These are phyloP conservation scores for Astrocystis sublimbata DNA, from an alignment of 495 filamentous ascomycete species.

Conservation along the genomic window DNA sequence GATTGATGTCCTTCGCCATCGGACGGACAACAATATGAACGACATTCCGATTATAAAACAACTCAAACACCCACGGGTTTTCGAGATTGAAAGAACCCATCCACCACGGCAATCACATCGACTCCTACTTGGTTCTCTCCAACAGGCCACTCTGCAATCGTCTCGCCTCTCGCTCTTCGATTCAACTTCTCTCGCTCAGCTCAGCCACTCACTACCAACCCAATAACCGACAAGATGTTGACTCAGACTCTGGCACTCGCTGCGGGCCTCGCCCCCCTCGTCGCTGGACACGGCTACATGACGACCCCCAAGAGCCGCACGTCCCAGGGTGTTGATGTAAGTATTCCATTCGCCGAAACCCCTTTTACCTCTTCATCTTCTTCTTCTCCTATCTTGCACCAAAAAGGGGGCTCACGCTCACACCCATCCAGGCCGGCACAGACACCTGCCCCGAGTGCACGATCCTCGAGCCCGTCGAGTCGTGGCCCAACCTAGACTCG, in stretches of 20 bases:
- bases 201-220: background rate
- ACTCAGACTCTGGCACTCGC: conserved; percentile 16
- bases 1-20: no score
- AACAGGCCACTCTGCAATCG: no score
- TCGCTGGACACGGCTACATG: conserved; percentile 49
- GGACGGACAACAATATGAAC: no score
- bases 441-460: conserved; percentile 59
- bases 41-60: background rate
- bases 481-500: conserved; percentile 52
- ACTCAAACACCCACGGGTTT: background rate
- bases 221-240: conserved; percentile 22
- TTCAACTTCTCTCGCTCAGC: no score
- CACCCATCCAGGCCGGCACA: conserved; percentile 41
- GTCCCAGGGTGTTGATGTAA: conserved; percentile 49
- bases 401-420: background rate
- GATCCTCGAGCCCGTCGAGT: conserved; percentile 55
- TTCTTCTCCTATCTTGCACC: background rate
- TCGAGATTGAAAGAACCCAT: background rate
- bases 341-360: conserved; percentile 1
- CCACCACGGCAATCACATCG: background rate
- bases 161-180: no score
- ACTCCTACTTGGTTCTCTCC: background rate
- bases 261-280: conserved; percentile 24
- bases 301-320: conserved; percentile 50
- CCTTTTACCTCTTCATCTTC: background rate